Base-by-base conservation (phyloP, 2,329 filamentous ascomycete species). In the Aquanectria penicillioides region DNA sequence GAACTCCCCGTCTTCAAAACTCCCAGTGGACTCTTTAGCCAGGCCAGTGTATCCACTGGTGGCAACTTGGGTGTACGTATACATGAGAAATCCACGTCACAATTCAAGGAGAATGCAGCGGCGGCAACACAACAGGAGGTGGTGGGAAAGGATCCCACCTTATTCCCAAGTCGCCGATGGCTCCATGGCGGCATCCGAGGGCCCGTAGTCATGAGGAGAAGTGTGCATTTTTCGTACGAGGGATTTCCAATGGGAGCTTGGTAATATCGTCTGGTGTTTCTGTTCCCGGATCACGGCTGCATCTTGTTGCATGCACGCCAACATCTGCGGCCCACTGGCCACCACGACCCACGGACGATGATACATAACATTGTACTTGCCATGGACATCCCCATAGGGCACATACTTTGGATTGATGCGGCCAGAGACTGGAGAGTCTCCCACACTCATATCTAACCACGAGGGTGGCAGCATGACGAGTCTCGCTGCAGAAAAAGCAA, bases 171-270 rank as follows among this genome's bases (percentile, higher is more conserved):
- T n/a, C n/a, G n/a, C n/a, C n/a, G 31, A 29, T 51, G 44, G 49
- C 33, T 40, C 51, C 46, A 56, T 52, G 26, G 20, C 20, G 18
- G 18, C 29, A 44, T 44, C n/a, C 29, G 28, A 10, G 15, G 23
- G 49, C 9, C 25, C 28, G 31, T 23, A n/a, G 13, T 17, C 11
- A 12, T 22, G 9, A 23, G 22, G 12, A 23, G 20, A 31, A 17
- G 29, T 36, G 49, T 29, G 26, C 29, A 53, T 33, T 26, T 44
- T 53, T 36, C 38, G 38, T 43, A 44, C 34, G 34, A 59, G 44
- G 33, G 26, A 48, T 36, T 46, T 53, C 17, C 44, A 33, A 53
- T 36, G n/a, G 22, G 22, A 20, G 38, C 29, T 26, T 23, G 26
- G 38, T 17, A 10, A 17, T 13, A 15, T 15, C 25, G 17, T 38